A percentile compares a stretch with the other conserved stretches of the same genome.
Evolutionary conservation across 805 yeast genomes (phyloP).

Genomic region (Saccharomycopsis javanensis): DNA sequence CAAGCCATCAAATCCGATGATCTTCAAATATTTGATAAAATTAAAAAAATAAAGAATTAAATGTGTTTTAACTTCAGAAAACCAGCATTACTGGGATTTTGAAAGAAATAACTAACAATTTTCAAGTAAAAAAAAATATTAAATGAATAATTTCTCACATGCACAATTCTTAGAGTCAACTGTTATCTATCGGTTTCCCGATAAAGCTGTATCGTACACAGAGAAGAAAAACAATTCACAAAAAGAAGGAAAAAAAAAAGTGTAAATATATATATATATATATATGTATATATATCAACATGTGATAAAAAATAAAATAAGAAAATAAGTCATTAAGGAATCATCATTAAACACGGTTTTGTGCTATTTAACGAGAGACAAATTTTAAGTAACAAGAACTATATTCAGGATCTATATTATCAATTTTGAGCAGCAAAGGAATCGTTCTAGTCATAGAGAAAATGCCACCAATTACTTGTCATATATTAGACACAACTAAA

Average conservation of each 20-base stretch:
- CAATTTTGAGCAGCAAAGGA: neutral
- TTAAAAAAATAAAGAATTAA: too few relatives aligned
- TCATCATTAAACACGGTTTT: too few relatives aligned
- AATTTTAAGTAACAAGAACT: neutral
- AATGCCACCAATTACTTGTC: constrained; percentile 69
- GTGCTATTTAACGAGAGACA: too few relatives aligned
- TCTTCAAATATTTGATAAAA: too few relatives aligned
- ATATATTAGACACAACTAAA: constrained; percentile 70
- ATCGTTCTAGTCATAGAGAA: too few relatives aligned
- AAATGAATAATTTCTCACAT: neutral
- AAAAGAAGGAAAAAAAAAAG: neutral
- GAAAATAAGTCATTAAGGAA: neutral
- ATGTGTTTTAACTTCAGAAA: too few relatives aligned
- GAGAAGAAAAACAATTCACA: neutral
- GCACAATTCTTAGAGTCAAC: neutral
- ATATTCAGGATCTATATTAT: neutral
- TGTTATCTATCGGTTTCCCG: neutral
- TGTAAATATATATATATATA: too few relatives aligned
- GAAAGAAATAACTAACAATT: neutral
- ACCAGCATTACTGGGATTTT: too few relatives aligned
- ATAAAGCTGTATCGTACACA: neutral
- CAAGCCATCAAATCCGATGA: too few relatives aligned
- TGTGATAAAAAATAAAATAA: neutral
- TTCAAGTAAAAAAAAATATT: neutral
- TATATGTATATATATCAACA: neutral